phyloP scores from a whole-genome alignment of 2,329 filamentous ascomycete species.

The Diplodia intermedia region DNA sequence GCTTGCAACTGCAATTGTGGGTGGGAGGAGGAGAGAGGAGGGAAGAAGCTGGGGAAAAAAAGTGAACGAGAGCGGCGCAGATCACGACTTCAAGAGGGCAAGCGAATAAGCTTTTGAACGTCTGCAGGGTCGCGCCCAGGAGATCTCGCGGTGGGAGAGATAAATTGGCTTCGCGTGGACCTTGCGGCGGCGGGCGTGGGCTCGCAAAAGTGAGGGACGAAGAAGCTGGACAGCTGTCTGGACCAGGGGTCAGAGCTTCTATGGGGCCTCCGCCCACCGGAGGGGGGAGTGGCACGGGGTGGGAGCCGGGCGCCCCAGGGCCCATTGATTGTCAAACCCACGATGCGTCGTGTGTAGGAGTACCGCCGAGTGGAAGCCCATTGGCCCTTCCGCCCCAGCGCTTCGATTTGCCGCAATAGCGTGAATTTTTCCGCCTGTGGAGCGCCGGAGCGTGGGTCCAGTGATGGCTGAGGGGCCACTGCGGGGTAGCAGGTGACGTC shows the following conservation, averaged over 20 bases:
- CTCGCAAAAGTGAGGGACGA: not conserved
- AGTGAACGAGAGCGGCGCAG: not conserved
- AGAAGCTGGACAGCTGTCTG: constrained; percentile 16
- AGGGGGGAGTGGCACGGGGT: constrained; percentile 1
- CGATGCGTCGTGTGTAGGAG: not conserved
- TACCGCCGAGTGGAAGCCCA: not conserved
- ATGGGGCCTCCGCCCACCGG: constrained; percentile 24
- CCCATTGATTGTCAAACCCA: constrained; percentile 18
- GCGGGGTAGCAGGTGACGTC: constrained; percentile 31
- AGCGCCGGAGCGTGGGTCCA: constrained; percentile 24
- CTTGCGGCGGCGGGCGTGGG: not conserved
- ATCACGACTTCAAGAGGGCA: constrained; percentile 21
- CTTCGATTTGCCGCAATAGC: constrained; percentile 6
- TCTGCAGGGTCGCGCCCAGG: constrained; percentile 2
- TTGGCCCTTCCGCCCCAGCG: constrained; percentile 9
- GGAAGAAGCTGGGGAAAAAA: not conserved
- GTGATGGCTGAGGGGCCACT: not conserved
- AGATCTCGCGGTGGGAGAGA: constrained; percentile 26
- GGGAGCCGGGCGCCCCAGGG: constrained; percentile 19
- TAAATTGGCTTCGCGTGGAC: not conserved
- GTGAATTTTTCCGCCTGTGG: constrained; percentile 29
- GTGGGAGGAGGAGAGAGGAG: not conserved
- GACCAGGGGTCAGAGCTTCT: constrained; percentile 14
- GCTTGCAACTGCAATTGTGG: not conserved
- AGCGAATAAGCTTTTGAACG: constrained; percentile 17